These are phyloP conservation scores for Pelomyxa schiedti DNA, from an alignment of 78 protist species.

Conservation along the genomic window DNA sequence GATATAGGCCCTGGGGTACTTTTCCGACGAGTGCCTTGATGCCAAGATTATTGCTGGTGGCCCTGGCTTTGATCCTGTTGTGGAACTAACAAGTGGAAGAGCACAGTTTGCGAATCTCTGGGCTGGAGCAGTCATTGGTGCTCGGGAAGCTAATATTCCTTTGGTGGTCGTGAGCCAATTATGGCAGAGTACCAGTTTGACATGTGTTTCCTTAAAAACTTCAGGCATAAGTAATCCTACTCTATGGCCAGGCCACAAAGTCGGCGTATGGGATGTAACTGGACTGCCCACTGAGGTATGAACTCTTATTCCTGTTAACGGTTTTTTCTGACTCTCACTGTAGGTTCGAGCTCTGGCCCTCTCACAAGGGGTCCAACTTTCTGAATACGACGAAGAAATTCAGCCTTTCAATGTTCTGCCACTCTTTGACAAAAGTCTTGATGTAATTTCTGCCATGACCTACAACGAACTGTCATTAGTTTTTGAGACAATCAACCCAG, in stretches of 20 bases:
- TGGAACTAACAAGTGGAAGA: background rate
- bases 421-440: no score
- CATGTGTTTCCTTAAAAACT: background rate
- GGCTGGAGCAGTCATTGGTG: background rate
- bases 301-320: no score
- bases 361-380: no score
- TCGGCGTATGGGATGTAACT: no score
- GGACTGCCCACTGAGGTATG: no score
- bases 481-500: background rate
- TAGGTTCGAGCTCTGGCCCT: no score
- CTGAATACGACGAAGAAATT: no score
- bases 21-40: background rate
- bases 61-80: background rate
- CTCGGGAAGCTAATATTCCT: background rate
- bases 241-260: no score
- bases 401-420: no score
- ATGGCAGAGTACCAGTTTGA: background rate
- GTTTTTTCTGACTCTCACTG: no score
- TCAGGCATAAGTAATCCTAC: no score
- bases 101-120: background rate
- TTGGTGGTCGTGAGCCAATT: background rate
- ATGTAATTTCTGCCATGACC: no score
- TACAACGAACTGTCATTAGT: background rate
- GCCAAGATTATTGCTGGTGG: background rate
- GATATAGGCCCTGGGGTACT: background rate